Evolutionary conservation across 2,329 filamentous ascomycete species (phyloP), one percentile per base, ranked within the genome.

Genomic region (Aspergillus intermedius): DNA sequence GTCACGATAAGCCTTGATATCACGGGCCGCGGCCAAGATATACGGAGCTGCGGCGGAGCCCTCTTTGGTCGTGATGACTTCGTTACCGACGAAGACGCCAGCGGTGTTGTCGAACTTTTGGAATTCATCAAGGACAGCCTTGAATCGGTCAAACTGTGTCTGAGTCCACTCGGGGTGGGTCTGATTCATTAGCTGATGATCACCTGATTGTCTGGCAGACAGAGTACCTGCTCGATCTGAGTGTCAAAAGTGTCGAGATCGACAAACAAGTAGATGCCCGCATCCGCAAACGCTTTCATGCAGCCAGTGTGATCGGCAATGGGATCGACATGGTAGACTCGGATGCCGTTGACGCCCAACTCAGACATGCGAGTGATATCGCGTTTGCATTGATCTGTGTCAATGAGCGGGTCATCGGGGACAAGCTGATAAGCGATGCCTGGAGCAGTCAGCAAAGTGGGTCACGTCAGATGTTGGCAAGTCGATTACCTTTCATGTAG

Each of bases 41-140:
- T 84, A 95, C 2, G 89, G 88, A 7, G 88, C 88, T 28, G 86
- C 85, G 22, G 70, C 64, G n/a, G 78, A 79, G 51, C 78, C 75
- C 45, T 76, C 71, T 13, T 65, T 66, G 60, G 56, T 61, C 44
- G 59, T 64, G 46, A 95, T 64, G 40, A 93, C 86, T 67, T 95
- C 90, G 63, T 95, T 95, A 55, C 89, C 91, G 50, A 95, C 79
- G 60, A 94, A 91, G 67, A 93, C 87, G 42, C 87, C 89, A 9
- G 89, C 81, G 1, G 87, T 78, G 66, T 95, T 95, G 69, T 90
- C 80, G 65, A 86, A 95, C 44, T 77, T 69, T 41, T 86, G 79
- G 68, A 93, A 91, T 30, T 81, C 77, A 63, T 94, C 88, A 74
- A 93, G 81, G 56, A 91, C 87, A 45, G 77, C 77, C 42, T 78